phyloP scores from a whole-genome alignment of 2,329 filamentous ascomycete species.

The Pleochaeta shiraiana region DNA sequence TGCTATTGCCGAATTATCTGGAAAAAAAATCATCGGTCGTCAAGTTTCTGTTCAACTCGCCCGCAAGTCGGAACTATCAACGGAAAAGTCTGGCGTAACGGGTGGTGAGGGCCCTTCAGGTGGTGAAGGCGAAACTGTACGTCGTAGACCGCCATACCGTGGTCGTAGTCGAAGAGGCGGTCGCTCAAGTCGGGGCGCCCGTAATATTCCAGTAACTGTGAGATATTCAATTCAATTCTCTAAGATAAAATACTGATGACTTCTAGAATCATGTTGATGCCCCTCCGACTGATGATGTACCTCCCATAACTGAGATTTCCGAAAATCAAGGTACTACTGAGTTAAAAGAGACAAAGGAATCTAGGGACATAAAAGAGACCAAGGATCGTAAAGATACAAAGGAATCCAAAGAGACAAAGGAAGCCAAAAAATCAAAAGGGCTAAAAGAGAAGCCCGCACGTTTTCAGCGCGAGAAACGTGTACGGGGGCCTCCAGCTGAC shows the following conservation, averaged over 20 bases:
- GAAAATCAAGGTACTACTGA: conserved; percentile 26
- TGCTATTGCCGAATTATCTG: conserved; percentile 86
- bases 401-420: conserved; percentile 22
- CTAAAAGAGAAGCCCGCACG: conserved; percentile 21
- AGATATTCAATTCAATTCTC: too few species aligned
- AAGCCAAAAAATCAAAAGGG: conserved; percentile 24
- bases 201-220: too few species aligned
- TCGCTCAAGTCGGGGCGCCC: conserved; percentile 24
- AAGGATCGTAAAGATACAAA: conserved; percentile 19
- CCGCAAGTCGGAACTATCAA: conserved; percentile 80
- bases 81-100: conserved; percentile 51
- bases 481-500: conserved; percentile 93
- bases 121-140: conserved; percentile 45
- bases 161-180: conserved; percentile 44
- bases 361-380: conserved; percentile 19
- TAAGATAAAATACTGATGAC: too few species aligned
- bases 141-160: conserved; percentile 39
- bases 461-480: conserved; percentile 37
- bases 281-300: conserved; percentile 29
- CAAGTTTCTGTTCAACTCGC: conserved; percentile 99
- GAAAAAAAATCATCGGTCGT: conserved; percentile 93
- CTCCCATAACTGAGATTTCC: conserved; percentile 39
- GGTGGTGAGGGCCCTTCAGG: conserved; percentile 46
- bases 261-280: too few species aligned
- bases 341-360: conserved; percentile 27